A percentile compares a stretch with the other conserved stretches of the same genome.
phyloP scores from a whole-genome alignment of 148 eudicot species.

The Nepenthes gracilis region DNA sequence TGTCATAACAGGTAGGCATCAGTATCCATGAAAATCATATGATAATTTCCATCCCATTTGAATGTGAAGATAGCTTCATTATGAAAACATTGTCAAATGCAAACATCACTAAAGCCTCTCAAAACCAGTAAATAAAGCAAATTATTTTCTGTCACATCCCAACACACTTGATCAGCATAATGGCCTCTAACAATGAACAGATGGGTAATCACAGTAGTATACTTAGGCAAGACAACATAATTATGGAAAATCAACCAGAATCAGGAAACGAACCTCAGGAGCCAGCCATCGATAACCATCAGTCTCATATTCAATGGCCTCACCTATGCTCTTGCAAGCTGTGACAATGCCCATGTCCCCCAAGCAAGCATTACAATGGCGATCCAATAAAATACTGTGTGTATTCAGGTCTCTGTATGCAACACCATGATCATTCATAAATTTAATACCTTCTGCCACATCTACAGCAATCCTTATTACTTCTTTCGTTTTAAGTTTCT shows the following conservation, averaged over 20 bases:
- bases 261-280: constrained; percentile 67
- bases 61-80: too few species aligned
- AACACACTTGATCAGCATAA: too few species aligned
- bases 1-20: too few species aligned
- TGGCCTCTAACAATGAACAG: too few species aligned
- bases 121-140: too few species aligned
- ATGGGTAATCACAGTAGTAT: too few species aligned
- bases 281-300: constrained; percentile 98
- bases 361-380: constrained; percentile 78
- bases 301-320: constrained; percentile 92
- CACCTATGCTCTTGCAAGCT: constrained; percentile 69
- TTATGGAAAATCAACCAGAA: background rate
- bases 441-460: constrained; percentile 81
- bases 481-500: constrained; percentile 70
- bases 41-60: too few species aligned
- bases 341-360: constrained; percentile 90
- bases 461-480: constrained; percentile 66
- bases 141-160: too few species aligned
- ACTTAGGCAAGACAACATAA: background rate
- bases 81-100: too few species aligned
- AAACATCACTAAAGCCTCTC: too few species aligned
- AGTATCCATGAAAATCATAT: too few species aligned
- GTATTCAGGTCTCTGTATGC: constrained; percentile 77
- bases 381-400: constrained; percentile 73
- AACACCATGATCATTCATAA: constrained; percentile 89